Evolutionary conservation across 2,329 filamentous ascomycete species (phyloP), one percentile per base, ranked within the genome.

Genomic region (Neurospora sp.): DNA sequence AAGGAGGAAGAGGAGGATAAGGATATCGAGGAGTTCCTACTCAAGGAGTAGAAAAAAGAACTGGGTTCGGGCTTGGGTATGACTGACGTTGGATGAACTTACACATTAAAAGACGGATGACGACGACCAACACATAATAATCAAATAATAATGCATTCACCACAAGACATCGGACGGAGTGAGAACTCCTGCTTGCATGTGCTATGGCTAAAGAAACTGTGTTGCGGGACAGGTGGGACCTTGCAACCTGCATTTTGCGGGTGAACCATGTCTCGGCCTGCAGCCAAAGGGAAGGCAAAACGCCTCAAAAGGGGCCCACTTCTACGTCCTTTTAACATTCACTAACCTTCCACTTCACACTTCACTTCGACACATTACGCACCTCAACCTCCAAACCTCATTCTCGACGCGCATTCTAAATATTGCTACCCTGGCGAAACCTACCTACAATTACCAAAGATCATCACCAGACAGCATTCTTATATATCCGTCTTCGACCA

Each of bases 1-100:
- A 79, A 82, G 71, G 88, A 90, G 74, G 87, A 90, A 71, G 85
- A 91, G 73, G 88, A 90, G 71, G 90, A 93, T 78, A 90, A 91
- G 80, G 90, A 93, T 78, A 90, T 94, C 74, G 86, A 89, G 77
- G 89, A 93, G 79, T 88, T 90, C 75, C 79, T 93, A 78, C 84
- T 87, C 8, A 74, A 74, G 43, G 71, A 72, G 17, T 74, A 84
- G 19, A 76, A 80, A 66, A 68, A 52, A 52, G 17, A 13, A 58
- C 23, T 36, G 28, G 52, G 15, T 19, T 46, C n/a, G 42, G 42
- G 46, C 36, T 62, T 62, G 52, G 52, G 28, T n/a, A 33, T 62
- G 52, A 62, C 52, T 62, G 52, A 62, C 52, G 52, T 62, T 62
- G 52, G 52, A 62, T 62, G 52, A 62, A 33, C 2, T 33, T 23